These are phyloP conservation scores for Cyclotella sp. DNA, from an alignment of 108 stramenopile species.

Conservation along the genomic window DNA sequence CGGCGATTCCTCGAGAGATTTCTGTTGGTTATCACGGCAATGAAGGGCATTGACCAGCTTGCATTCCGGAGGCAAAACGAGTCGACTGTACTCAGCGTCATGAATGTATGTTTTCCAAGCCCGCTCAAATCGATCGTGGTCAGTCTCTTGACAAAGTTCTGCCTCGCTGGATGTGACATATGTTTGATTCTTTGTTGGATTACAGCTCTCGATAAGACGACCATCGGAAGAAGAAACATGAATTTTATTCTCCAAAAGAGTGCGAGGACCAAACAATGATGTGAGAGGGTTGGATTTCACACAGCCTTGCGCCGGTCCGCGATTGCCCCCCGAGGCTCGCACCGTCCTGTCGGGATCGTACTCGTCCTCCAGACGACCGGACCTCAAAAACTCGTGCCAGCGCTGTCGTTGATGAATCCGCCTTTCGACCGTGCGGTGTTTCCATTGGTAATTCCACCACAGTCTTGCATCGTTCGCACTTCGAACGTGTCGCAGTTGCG, in stretches of 20 bases:
- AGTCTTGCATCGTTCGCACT: conserved; percentile 1
- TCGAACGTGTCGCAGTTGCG: conserved; percentile 12
- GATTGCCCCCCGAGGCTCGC: background rate
- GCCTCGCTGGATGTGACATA: background rate
- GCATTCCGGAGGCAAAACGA: conserved; percentile 79
- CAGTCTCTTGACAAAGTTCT: conserved; percentile 41
- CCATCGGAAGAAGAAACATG: conserved; percentile 21
- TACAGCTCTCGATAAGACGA: background rate
- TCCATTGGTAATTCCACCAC: conserved; percentile 19
- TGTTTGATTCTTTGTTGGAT: conserved; percentile 10
- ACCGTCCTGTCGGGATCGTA: background rate
- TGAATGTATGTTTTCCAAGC: conserved; percentile 61
- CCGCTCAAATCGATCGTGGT: conserved; percentile 75
- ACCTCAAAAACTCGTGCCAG: conserved; percentile 9
- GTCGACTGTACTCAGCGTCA: conserved; percentile 52
- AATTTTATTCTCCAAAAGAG: background rate
- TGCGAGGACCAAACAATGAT: background rate
- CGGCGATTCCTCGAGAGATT: conserved; percentile 16
- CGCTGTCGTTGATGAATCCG: conserved; percentile 10
- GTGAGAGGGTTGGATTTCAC: background rate
- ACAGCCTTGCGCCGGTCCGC: background rate
- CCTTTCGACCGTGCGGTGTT: background rate
- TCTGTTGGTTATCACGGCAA: conserved; percentile 13
- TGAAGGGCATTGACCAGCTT: conserved; percentile 62
- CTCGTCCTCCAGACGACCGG: background rate